phyloP scores from a whole-genome alignment of 2,329 filamentous ascomycete genomes.

The Aspergillus neoniger region DNA sequence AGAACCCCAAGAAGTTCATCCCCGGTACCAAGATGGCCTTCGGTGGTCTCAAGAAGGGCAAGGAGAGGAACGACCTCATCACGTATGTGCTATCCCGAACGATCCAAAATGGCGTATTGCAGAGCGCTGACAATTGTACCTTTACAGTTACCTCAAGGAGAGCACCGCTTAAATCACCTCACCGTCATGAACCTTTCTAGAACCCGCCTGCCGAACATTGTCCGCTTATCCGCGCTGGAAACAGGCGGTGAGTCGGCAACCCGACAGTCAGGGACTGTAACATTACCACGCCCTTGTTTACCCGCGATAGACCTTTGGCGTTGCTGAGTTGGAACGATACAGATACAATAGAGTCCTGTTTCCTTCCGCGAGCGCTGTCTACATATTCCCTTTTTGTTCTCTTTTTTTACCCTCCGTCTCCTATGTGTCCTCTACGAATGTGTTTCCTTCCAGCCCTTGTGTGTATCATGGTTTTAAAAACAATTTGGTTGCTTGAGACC shows the following conservation, averaged over 20 bases:
- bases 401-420: slow-evolving; percentile 20
- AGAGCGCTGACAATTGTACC: slow-evolving; percentile 21
- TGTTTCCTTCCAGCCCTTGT: slow-evolving; percentile 9
- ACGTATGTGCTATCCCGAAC: slow-evolving; percentile 64
- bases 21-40: slow-evolving; percentile 99
- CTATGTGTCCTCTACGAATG: slow-evolving; percentile 6
- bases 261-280: slow-evolving; percentile 36
- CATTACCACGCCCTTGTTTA: slow-evolving; percentile 37
- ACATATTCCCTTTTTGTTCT: slow-evolving; percentile 21
- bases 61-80: slow-evolving; percentile 99
- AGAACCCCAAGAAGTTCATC: slow-evolving; percentile 99
- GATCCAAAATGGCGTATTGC: neutral
- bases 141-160: slow-evolving; percentile 42
- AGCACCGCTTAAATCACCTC: slow-evolving; percentile 35
- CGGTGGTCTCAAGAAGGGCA: slow-evolving; percentile 98
- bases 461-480: slow-evolving; percentile 25
- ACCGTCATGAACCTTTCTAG: slow-evolving; percentile 7
- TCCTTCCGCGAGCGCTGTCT: slow-evolving; percentile 19
- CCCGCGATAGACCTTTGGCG: slow-evolving; percentile 36
- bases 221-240: slow-evolving; percentile 24
- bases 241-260: slow-evolving; percentile 19
- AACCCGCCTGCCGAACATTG: slow-evolving; percentile 10
- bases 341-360: slow-evolving; percentile 30
- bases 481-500: slow-evolving; percentile 22
- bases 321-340: slow-evolving; percentile 23